phyloP scores from a whole-genome alignment of 2,329 filamentous ascomycete genomes.

The Endoconidiophora laricicola region DNA sequence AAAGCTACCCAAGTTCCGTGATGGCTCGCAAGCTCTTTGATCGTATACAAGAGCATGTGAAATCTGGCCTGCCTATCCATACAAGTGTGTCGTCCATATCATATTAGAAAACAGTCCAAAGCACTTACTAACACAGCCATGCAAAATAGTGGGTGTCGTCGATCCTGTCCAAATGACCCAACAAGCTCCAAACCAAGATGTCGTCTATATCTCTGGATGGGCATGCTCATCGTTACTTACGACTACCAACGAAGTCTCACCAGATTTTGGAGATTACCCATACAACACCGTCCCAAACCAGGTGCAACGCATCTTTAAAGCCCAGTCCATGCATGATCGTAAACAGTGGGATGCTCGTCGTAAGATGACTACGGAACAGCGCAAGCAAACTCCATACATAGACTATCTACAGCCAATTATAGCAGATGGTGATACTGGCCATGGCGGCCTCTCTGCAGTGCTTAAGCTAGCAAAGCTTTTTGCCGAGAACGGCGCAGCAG shows the following conservation, averaged over 20 bases:
- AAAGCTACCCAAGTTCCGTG: constrained; percentile 78
- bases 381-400: constrained; percentile 60
- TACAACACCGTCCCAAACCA: constrained; percentile 99
- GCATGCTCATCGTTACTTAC: constrained; percentile 89
- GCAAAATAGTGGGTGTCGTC: constrained; percentile 67
- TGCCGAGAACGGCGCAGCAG: constrained; percentile 89
- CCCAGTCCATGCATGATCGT: constrained; percentile 89
- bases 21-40: constrained; percentile 95
- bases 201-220: constrained; percentile 93
- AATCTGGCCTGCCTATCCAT: constrained; percentile 75
- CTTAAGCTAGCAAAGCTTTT: constrained; percentile 95
- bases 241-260: constrained; percentile 88
- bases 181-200: constrained; percentile 88
- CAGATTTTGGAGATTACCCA: constrained; percentile 95
- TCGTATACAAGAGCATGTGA: constrained; percentile 59
- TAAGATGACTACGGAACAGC: constrained; percentile 57
- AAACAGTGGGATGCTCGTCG: constrained; percentile 82
- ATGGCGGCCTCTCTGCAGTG: constrained; percentile 82
- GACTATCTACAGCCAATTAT: constrained; percentile 93
- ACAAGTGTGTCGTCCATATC: constrained; percentile 48
- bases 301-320: constrained; percentile 89
- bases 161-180: constrained; percentile 99
- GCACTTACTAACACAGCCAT: constrained; percentile 11
- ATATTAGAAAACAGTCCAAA: not conserved
- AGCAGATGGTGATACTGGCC: constrained; percentile 89